Evolutionary conservation across 768 basidiomycete genomes (phyloP), one percentile per base, ranked within the genome.

Genomic region (Termitomyces heimii): DNA sequence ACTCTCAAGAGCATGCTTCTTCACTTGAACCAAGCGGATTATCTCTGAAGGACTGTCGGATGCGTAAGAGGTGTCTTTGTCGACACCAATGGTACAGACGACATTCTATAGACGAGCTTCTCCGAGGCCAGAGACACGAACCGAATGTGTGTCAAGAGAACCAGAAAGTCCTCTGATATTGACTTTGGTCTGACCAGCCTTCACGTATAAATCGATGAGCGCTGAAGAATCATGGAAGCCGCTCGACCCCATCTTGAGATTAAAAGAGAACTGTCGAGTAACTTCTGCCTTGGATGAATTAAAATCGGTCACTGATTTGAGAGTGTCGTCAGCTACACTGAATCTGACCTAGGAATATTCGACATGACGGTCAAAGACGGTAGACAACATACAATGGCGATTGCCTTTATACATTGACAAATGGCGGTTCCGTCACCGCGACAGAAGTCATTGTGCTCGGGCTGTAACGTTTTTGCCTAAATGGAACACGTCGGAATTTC

Each of bases 291-390:
- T 80, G 54, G 70, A 70, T 7, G 80, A 80, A 66, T 80, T 82
- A 70, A 82, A 82, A 37, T 85, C 72, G 0, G 82, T 83, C 1
- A 82, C 80, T 10, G 80, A 77, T 59, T 81, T 78, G 61, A 86
- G 75, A 1, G 78, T 67, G 53, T 75, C 68, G 0, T 79, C 75
- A 16, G 72, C 64, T n/a, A 77, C 77, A 32, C 62, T 62, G 20
- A 75, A 18, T 45, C 35, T 54, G 20, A 63, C 26, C 31, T 55
- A 44, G 49, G 52, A 43, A 28, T n/a, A 13, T 54, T 20, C 31
- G 45, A 35, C 59, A 60, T 57, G 29, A 48, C 46, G 29, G 8
- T 39, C 6, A 48, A 44, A 29, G 55, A 40, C 32, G 44, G 22
- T 32, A 35, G 47, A 13, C 14, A 22, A 22, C 13, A 10, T 22